Evolutionary conservation across 345 rosid species (phyloP).

Genomic region (Anastatica hierochuntica): DNA sequence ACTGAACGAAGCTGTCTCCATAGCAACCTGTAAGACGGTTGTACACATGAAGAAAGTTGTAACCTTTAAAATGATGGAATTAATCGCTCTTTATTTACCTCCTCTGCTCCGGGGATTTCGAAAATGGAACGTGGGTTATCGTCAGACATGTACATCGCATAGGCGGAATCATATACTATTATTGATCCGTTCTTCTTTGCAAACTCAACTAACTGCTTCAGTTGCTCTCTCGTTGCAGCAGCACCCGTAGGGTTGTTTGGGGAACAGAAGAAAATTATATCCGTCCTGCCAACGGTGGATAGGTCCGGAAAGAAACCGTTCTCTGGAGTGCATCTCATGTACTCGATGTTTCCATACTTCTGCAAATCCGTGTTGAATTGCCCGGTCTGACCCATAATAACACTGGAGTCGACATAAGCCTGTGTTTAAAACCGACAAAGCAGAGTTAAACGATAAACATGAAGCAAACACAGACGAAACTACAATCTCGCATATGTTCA

Average conservation of each 20-base stretch:
- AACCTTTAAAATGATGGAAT: neutral
- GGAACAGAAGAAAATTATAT: conserved; percentile 88
- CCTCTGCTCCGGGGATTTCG: conserved; percentile 97
- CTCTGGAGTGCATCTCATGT: conserved; percentile 93
- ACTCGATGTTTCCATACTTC: conserved; percentile 68
- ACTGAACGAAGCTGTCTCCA: conserved; percentile 87
- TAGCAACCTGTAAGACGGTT: conserved; percentile 47
- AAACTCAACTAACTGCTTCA: conserved; percentile 57
- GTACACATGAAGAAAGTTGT: neutral
- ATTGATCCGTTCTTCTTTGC: conserved; percentile 91
- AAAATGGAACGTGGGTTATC: conserved; percentile 79
- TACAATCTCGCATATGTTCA: too few relatives aligned
- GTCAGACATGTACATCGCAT: conserved; percentile 80
- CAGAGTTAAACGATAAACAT: neutral
- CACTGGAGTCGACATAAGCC: conserved; percentile 98
- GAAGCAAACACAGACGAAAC: neutral
- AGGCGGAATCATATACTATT: conserved; percentile 87
- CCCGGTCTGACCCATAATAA: conserved; percentile 92
- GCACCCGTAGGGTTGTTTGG: conserved; percentile 97
- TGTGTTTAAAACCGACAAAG: conserved; percentile 18
- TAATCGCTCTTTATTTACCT: conserved; percentile 40
- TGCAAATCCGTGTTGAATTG: conserved; percentile 50
- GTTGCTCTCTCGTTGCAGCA: conserved; percentile 84
- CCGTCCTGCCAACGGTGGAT: conserved; percentile 57
- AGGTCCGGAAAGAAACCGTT: conserved; percentile 94